phyloP scores from a whole-genome alignment of 1,284 basidiomycete genomes.

The Sporisorium graminicola region DNA sequence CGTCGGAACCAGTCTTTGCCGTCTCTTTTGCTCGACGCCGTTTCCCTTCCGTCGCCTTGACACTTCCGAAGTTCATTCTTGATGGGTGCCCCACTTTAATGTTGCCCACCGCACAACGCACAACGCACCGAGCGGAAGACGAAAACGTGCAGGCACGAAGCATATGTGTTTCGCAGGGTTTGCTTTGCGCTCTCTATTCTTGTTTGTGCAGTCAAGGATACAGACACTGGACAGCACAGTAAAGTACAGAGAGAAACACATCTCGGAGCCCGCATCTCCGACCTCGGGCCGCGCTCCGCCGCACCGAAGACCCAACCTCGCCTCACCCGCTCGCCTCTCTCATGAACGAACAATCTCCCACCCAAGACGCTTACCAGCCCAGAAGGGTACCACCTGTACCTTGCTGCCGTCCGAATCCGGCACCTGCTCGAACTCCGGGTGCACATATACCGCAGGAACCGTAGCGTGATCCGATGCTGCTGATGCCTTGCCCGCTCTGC shows the following conservation, averaged over 20 bases:
- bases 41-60: background rate
- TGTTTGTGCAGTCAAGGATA: constrained; percentile 24
- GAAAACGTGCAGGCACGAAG: background rate
- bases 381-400: constrained; percentile 84
- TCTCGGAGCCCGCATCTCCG: background rate
- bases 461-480: constrained; percentile 22
- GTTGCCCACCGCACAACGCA: too few relatives aligned
- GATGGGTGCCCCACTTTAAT: too few relatives aligned
- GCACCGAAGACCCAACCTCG: background rate
- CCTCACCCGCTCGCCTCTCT: background rate
- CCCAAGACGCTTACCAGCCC: constrained; percentile 83
- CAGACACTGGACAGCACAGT: constrained; percentile 11
- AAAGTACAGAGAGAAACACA: background rate
- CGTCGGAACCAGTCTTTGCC: constrained; percentile 14
- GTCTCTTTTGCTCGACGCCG: background rate
- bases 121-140: too few relatives aligned
- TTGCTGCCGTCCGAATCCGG: constrained; percentile 55
- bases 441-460: constrained; percentile 62
- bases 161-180: background rate
- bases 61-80: constrained; percentile 9
- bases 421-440: constrained; percentile 34
- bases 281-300: constrained; percentile 8
- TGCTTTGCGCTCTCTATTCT: background rate
- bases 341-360: constrained; percentile 78
- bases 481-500: constrained; percentile 18